phyloP scores from a whole-genome alignment of 257 asterid genomes.

The Solanum rostratum region DNA sequence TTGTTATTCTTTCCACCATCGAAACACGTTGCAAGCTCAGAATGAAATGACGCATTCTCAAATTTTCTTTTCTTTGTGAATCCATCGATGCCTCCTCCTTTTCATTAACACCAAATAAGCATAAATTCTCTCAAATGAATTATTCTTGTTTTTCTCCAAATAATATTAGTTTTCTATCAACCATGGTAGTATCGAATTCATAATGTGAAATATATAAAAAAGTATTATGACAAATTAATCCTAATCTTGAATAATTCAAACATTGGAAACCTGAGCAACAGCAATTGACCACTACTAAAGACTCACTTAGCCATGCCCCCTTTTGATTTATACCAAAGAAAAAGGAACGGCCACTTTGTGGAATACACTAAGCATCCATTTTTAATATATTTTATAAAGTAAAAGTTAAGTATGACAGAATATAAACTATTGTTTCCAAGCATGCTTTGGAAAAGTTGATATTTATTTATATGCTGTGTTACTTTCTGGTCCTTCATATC shows the following conservation, averaged over 20 bases:
- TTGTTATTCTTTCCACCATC: too few species aligned
- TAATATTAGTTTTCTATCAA: too few species aligned
- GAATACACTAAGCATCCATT: neutral
- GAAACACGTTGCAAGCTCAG: too few species aligned
- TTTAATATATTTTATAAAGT: neutral
- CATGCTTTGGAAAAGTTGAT: conserved; percentile 2
- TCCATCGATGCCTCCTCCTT: too few species aligned
- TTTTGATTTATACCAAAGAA: neutral
- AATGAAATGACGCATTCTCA: too few species aligned
- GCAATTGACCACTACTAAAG: neutral
- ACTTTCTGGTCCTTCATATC: neutral
- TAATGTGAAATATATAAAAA: too few species aligned
- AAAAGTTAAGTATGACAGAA: neutral
- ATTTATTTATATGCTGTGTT: neutral
- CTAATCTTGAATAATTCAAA: neutral
- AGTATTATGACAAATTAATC: neutral
- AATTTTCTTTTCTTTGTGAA: too few species aligned
- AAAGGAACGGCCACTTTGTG: neutral
- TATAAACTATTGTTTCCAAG: neutral
- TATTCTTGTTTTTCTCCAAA: too few species aligned
- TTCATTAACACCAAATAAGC: too few species aligned
- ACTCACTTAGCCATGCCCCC: neutral
- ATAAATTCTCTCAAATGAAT: too few species aligned
- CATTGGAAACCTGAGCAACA: neutral
- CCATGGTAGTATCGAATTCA: too few species aligned